These are phyloP conservation scores for Phanerochaete sordida DNA, from an alignment of 768 basidiomycete species.

Conservation along the genomic window DNA sequence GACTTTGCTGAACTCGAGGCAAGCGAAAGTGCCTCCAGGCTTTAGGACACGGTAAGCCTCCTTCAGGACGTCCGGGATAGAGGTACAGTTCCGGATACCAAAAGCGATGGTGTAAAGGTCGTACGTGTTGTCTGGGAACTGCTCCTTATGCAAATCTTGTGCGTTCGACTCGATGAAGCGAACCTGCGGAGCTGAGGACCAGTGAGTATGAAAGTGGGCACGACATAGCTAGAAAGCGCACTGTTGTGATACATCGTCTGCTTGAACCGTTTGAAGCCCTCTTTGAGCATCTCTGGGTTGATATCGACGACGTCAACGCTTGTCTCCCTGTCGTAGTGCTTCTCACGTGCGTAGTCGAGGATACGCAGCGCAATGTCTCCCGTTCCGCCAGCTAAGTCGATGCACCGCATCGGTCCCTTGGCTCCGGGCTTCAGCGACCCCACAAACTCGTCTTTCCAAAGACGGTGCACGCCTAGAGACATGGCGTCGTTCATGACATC, in stretches of 20 bases:
- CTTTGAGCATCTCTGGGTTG: constrained; percentile 92
- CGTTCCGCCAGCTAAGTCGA: constrained; percentile 97
- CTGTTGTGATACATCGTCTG: constrained; percentile 99
- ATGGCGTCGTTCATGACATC: constrained; percentile 99
- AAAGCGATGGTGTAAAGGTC: constrained; percentile 99
- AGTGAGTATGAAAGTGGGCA: constrained; percentile 6
- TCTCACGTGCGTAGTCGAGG: constrained; percentile 85
- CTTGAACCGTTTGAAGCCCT: constrained; percentile 86
- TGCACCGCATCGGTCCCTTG: constrained; percentile 71
- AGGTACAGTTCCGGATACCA: constrained; percentile 96
- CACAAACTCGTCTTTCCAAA: constrained; percentile 96
- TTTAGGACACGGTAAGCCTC: constrained; percentile 94
- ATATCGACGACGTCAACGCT: constrained; percentile 90
- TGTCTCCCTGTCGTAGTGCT: constrained; percentile 86
- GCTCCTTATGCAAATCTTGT: constrained; percentile 61
- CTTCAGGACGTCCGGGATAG: constrained; percentile 78
- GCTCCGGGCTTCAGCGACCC: constrained; percentile 71
- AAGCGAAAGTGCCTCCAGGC: constrained; percentile 93
- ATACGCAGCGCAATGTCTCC: constrained; percentile 96
- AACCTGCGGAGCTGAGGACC: constrained; percentile 76
- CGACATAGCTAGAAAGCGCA: constrained; percentile 35
- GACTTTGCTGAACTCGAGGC: constrained; percentile 94
- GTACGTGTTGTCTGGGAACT: constrained; percentile 79
- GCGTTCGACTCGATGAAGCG: constrained; percentile 93
- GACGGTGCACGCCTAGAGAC: constrained; percentile 90